phyloP scores from a whole-genome alignment of 257 asterid genomes.

The Solanum peruvianum region DNA sequence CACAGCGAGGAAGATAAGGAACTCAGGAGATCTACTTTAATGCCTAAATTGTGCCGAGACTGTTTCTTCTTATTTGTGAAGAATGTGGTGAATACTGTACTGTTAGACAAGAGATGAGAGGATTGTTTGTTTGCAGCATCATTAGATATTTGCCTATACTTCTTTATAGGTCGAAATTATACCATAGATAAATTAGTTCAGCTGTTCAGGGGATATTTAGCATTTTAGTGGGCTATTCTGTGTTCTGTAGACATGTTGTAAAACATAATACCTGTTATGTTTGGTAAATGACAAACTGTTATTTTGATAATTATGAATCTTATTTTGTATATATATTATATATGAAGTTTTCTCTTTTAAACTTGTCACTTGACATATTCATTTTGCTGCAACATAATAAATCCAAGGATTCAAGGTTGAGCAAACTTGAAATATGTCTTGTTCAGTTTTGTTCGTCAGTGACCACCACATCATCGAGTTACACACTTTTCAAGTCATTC shows the following conservation, averaged over 20 bases:
- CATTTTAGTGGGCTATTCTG: background rate
- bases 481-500: background rate
- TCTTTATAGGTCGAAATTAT: background rate
- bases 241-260: background rate
- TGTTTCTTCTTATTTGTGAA: slow-evolving; percentile 56
- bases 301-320: background rate
- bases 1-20: slow-evolving; percentile 22
- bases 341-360: background rate
- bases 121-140: background rate
- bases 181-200: background rate
- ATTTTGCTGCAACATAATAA: background rate
- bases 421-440: background rate
- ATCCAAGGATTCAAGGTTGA: background rate
- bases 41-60: slow-evolving; percentile 57
- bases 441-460: background rate
- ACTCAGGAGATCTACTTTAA: slow-evolving; percentile 31
- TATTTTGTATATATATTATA: background rate
- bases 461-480: background rate
- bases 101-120: slow-evolving; percentile 15
- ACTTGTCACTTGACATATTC: background rate
- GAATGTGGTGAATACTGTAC: slow-evolving; percentile 31
- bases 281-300: background rate
- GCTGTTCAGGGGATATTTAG: background rate
- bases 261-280: background rate
- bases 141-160: background rate